Evolutionary conservation across 202 grass and related monocot genomes (phyloP).

Genomic region (Zizania palustris): DNA sequence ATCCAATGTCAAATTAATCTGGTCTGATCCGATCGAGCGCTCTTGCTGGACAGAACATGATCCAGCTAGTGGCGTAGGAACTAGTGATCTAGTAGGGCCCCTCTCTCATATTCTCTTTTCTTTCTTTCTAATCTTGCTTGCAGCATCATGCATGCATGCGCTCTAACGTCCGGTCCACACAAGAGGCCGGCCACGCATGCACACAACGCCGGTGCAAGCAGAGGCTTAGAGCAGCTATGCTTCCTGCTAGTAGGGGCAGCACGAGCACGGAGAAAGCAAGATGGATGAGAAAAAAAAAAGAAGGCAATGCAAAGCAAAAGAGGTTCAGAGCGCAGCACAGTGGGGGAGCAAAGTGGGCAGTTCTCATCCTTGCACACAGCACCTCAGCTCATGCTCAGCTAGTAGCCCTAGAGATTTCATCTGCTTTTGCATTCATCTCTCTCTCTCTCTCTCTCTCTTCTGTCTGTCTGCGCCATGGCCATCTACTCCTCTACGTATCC

Average conservation of each 20-base stretch:
- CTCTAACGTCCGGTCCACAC: not conserved
- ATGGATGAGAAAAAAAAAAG: conserved; percentile 37
- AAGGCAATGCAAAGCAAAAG: conserved; percentile 38
- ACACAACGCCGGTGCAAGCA: not conserved
- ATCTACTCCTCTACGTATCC: conserved; percentile 29
- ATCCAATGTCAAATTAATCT: not conserved
- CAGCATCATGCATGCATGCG: not conserved
- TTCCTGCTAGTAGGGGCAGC: not conserved
- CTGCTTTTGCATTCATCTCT: conserved; percentile 69
- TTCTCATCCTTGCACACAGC: conserved; percentile 48
- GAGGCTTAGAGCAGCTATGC: not conserved
- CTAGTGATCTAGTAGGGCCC: conserved; percentile 15
- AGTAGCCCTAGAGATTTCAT: conserved; percentile 37
- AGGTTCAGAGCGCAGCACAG: not conserved
- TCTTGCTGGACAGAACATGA: conserved; percentile 30
- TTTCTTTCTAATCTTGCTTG: conserved; percentile 45
- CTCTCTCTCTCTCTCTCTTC: conserved; percentile 21
- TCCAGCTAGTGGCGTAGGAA: conserved; percentile 40
- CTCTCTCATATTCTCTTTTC: not conserved
- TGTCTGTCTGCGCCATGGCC: conserved; percentile 31
- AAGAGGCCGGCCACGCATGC: not conserved
- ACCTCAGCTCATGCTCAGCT: not conserved
- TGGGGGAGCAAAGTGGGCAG: conserved; percentile 36
- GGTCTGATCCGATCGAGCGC: not conserved
- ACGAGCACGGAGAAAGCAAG: conserved; percentile 5